phyloP scores from a whole-genome alignment of 805 yeast species.

The Barnettozyma siamensis region DNA sequence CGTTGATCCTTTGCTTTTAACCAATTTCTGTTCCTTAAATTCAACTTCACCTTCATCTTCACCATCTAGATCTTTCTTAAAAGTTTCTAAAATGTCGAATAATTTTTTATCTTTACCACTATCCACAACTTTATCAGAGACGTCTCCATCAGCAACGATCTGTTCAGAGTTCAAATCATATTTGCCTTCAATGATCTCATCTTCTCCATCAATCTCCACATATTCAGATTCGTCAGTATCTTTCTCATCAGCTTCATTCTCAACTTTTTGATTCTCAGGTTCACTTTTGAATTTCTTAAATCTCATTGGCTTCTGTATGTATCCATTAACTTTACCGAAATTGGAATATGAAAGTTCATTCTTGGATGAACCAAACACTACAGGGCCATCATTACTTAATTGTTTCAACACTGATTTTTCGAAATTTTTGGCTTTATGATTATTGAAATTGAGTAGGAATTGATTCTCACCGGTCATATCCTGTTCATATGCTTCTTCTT shows the following conservation, averaged over 20 bases:
- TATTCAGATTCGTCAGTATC: slow-evolving; percentile 2
- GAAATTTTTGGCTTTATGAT: slow-evolving; percentile 15
- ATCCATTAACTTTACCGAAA: slow-evolving; percentile 15
- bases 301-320: slow-evolving; percentile 16
- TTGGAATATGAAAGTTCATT: slow-evolving; percentile 18
- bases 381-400: slow-evolving; percentile 15
- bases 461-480: slow-evolving; percentile 17
- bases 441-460: slow-evolving; percentile 17
- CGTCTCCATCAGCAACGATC: slow-evolving; percentile 15
- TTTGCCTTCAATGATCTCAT: slow-evolving; percentile 18
- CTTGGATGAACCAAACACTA: slow-evolving; percentile 15
- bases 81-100: slow-evolving; percentile 20
- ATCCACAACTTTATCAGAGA: slow-evolving; percentile 3
- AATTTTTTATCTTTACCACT: slow-evolving; percentile 19
- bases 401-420: slow-evolving; percentile 19
- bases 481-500: slow-evolving; percentile 10
- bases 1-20: slow-evolving; percentile 15
- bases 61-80: slow-evolving; percentile 21
- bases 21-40: slow-evolving; percentile 19
- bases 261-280: slow-evolving; percentile 11
- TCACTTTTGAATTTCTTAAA: slow-evolving; percentile 16
- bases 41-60: slow-evolving; percentile 27
- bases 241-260: slow-evolving; percentile 1
- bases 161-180: slow-evolving; percentile 22
- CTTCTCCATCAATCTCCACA: slow-evolving; percentile 3